These are phyloP conservation scores for Trichoderma koningii DNA, from an alignment of 2,329 filamentous ascomycete genomes.

Conservation along the genomic window DNA sequence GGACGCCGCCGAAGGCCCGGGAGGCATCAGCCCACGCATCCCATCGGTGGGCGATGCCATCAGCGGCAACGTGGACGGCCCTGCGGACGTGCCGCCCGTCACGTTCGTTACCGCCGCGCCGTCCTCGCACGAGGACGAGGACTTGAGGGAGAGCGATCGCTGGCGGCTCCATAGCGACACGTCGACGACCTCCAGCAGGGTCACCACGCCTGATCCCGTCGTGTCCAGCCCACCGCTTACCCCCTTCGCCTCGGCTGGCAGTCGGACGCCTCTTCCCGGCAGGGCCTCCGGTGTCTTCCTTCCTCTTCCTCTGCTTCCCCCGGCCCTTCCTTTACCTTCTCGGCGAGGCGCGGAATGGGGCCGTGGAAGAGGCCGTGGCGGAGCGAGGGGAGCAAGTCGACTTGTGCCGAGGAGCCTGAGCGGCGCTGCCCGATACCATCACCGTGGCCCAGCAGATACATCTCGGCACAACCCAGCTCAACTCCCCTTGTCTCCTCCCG, in stretches of 20 bases:
- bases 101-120: slow-evolving; percentile 27
- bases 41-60: slow-evolving; percentile 5
- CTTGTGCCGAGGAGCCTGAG: slow-evolving; percentile 25
- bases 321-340: slow-evolving; percentile 24
- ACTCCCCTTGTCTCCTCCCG: not conserved
- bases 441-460: slow-evolving; percentile 5
- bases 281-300: slow-evolving; percentile 26
- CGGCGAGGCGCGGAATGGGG: slow-evolving; percentile 22
- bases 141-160: slow-evolving; percentile 35
- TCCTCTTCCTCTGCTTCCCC: slow-evolving; percentile 28
- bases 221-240: slow-evolving; percentile 29
- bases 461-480: slow-evolving; percentile 11
- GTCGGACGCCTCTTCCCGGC: slow-evolving; percentile 27
- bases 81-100: slow-evolving; percentile 17
- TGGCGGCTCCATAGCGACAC: slow-evolving; percentile 35
- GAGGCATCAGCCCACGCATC: slow-evolving; percentile 19
- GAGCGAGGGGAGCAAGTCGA: slow-evolving; percentile 12
- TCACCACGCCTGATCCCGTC: slow-evolving; percentile 35
- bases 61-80: slow-evolving; percentile 20
- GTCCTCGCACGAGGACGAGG: slow-evolving; percentile 35
- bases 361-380: slow-evolving; percentile 25
- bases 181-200: slow-evolving; percentile 37
- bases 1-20: slow-evolving; percentile 28
- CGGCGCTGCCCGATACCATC: slow-evolving; percentile 25
- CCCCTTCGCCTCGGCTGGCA: slow-evolving; percentile 27